A percentile compares a stretch with the other conserved stretches of the same genome.
Evolutionary conservation across 1,139 yeast species (phyloP).

Genomic region (Zygosaccharomyces sapae): DNA sequence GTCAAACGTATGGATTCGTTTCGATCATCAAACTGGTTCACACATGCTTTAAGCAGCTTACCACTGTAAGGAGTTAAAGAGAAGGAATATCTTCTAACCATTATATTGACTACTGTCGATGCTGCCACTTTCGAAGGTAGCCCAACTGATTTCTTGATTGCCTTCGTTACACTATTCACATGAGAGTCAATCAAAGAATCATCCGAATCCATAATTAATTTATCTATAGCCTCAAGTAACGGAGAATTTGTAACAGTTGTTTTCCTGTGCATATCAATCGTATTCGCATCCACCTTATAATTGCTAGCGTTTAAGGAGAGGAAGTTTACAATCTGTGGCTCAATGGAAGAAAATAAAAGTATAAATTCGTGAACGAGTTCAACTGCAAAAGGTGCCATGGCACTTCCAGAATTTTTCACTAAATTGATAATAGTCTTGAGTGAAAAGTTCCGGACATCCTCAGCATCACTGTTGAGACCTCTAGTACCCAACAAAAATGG

Average conservation of each 20-base stretch:
- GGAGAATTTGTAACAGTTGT: slow-evolving; percentile 78
- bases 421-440: slow-evolving; percentile 67
- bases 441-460: slow-evolving; percentile 76
- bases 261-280: slow-evolving; percentile 73
- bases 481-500: slow-evolving; percentile 78
- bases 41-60: slow-evolving; percentile 53
- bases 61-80: slow-evolving; percentile 60
- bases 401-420: slow-evolving; percentile 56
- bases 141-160: slow-evolving; percentile 68
- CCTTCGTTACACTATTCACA: slow-evolving; percentile 44
- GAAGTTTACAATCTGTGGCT: slow-evolving; percentile 87
- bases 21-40: slow-evolving; percentile 59
- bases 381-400: slow-evolving; percentile 67
- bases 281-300: slow-evolving; percentile 65
- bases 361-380: slow-evolving; percentile 65
- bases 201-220: slow-evolving; percentile 56
- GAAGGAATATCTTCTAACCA: slow-evolving; percentile 56
- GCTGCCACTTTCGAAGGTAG: slow-evolving; percentile 89
- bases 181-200: slow-evolving; percentile 50
- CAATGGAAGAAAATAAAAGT: slow-evolving; percentile 74
- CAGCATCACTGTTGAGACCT: slow-evolving; percentile 81
- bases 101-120: slow-evolving; percentile 64
- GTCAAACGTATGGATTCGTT: slow-evolving; percentile 71
- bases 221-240: slow-evolving; percentile 82
- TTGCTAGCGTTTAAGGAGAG: slow-evolving; percentile 84